Conservation (phyloP, 2,329 filamentous ascomycete species). For the Aspergillus sp. region DNA sequence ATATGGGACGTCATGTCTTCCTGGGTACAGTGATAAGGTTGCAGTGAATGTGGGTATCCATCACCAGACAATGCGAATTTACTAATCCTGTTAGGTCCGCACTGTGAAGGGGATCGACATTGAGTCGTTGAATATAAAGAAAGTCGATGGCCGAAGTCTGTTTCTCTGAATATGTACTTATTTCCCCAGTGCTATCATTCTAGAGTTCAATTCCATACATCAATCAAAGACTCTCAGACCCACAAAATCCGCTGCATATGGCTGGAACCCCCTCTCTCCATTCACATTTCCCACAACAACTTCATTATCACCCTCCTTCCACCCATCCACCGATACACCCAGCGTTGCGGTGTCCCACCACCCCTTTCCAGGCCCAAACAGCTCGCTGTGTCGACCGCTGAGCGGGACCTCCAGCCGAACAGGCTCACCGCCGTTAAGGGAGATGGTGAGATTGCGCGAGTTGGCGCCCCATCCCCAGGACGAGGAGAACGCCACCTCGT, state of each 20-base stretch:
- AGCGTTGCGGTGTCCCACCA: slow-evolving; percentile 52
- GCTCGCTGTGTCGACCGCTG: slow-evolving; percentile 33
- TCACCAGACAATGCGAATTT: slow-evolving; percentile 1
- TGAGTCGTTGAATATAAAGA: slow-evolving; percentile 22
- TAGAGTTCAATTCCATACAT: not conserved
- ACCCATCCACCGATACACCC: slow-evolving; percentile 46
- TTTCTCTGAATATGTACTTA: not conserved
- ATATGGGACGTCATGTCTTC: slow-evolving; percentile 17
- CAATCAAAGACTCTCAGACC: slow-evolving; percentile 24
- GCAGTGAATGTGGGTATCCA: slow-evolving; percentile 26
- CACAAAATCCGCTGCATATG: slow-evolving; percentile 36
- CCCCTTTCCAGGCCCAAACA: slow-evolving; percentile 43
- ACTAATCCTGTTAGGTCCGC: slow-evolving; percentile 16
- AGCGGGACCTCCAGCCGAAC: slow-evolving; percentile 52
- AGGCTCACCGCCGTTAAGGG: slow-evolving; percentile 42
- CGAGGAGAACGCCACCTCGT: slow-evolving; percentile 46
- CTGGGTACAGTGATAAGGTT: slow-evolving; percentile 17
- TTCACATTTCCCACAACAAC: slow-evolving; percentile 33
- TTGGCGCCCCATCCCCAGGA: slow-evolving; percentile 48
- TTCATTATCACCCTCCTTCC: slow-evolving; percentile 41
- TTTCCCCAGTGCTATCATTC: not conserved
- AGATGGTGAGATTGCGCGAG: slow-evolving; percentile 50
- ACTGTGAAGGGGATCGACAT: slow-evolving; percentile 25
- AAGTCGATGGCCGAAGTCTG: slow-evolving; percentile 14
- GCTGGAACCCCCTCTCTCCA: slow-evolving; percentile 22